Percentiles rank a stretch among this genome's conserved stretches.
phyloP scores from a whole-genome alignment of 1,284 basidiomycete genomes.

The Flammula alnicola region DNA sequence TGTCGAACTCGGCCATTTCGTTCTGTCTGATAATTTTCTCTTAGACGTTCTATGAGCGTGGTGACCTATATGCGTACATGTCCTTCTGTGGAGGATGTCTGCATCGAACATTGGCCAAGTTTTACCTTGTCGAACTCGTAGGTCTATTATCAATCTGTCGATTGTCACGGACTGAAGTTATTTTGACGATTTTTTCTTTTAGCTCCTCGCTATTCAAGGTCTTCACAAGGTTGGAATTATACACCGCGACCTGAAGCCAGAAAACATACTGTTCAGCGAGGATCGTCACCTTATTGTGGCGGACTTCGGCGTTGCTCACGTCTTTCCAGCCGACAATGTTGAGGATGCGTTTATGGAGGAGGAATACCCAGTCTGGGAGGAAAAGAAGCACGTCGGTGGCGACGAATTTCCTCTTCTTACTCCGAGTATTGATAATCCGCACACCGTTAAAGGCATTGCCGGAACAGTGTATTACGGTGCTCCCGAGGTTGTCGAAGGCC shows the following conservation, averaged over 20 bases:
- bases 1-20: neutral
- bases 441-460: slow-evolving; percentile 12
- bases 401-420: slow-evolving; percentile 23
- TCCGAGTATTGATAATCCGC: slow-evolving; percentile 24
- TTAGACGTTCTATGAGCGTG: slow-evolving; percentile 21
- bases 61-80: slow-evolving; percentile 21
- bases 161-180: neutral
- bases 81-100: slow-evolving; percentile 21
- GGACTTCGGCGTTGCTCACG: slow-evolving; percentile 23
- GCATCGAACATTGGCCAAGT: slow-evolving; percentile 17
- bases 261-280: slow-evolving; percentile 18
- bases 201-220: slow-evolving; percentile 23
- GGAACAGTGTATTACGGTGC: slow-evolving; percentile 24
- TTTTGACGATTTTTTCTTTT: too few relatives aligned
- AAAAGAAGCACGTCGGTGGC: slow-evolving; percentile 12
- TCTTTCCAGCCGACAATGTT: slow-evolving; percentile 12
- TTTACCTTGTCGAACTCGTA: slow-evolving; percentile 25
- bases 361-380: slow-evolving; percentile 21
- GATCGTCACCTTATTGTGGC: slow-evolving; percentile 18
- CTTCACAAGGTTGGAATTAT: slow-evolving; percentile 19
- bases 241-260: slow-evolving; percentile 23
- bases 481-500: slow-evolving; percentile 18
- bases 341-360: slow-evolving; percentile 20
- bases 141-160: neutral
- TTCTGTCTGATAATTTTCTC: neutral